Evolutionary conservation across 305 asterid species (phyloP), one percentile per base, ranked within the genome.

Genomic region (Solanum hybrid): DNA sequence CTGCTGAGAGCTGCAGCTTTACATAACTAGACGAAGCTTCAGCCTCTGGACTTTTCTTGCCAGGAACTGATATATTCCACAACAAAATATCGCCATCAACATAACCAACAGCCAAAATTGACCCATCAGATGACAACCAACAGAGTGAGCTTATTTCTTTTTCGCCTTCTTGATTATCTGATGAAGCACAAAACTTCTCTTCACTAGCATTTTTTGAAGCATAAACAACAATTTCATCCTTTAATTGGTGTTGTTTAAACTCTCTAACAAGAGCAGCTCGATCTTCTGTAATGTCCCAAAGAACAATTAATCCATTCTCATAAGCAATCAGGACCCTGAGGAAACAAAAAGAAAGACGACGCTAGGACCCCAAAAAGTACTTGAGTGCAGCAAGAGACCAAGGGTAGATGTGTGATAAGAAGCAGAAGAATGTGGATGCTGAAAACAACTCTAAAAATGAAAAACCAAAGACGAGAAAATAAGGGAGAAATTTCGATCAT

Each of bases 111-210:
- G 99, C 99, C 92, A 96, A 93, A 89, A 94, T 91, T 89, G 99
- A 95, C 75, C 98, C 99, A 92, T 97, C 99, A 87, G 95, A 89
- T 45, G 99, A 95, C 71, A 92, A 97, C 99, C 99, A 97, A 95
- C 99, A 97, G 86, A 97, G 95, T 92, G 99, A 94, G 91, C 98
- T 94, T 93, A 97, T 96, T 92, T 96, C 99, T 91, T 97, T 97
- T 60, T 95, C 98, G 86, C 86, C 92, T 90, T 93, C 96, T 89
- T 95, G 97, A 73, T 90, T 89, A 56, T 95, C 97, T 86, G 91
- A 90, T 88, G 94, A 90, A 91, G 91, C 91, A 88, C 88, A 89
- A 85, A 66, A 88, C 88, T 79, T 89, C 37, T 90, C 91, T 86
- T 89, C 93, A 92, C 91, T 94, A 78, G 91, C 92, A 88, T 91